Evolutionary conservation across 305 asterid genomes (phyloP).

Genomic region (Fraxinus nigra): DNA sequence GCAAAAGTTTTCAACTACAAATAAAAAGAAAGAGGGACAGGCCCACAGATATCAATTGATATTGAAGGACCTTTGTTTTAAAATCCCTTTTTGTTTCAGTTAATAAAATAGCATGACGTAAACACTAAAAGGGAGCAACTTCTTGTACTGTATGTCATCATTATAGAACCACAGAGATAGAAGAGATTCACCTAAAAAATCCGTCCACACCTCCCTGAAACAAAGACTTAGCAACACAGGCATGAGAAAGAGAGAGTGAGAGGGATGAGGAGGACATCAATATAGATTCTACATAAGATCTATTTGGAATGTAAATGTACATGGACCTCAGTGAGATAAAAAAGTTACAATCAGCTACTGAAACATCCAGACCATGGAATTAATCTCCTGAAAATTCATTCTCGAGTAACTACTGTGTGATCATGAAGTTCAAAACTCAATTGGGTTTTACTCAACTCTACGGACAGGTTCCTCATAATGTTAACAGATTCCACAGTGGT

Average conservation of each 20-base stretch:
- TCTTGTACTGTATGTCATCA: not conserved
- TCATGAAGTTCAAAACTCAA: not conserved
- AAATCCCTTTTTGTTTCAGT: not conserved
- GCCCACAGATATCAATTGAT: not conserved
- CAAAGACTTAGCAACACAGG: slow-evolving; percentile 2
- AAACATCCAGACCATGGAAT: slow-evolving; percentile 3
- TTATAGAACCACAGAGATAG: not conserved
- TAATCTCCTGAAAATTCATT: not conserved
- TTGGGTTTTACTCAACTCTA: not conserved
- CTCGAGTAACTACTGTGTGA: not conserved
- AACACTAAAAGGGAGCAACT: not conserved
- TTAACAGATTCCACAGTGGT: slow-evolving; percentile 10
- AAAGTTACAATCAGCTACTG: not conserved
- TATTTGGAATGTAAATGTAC: not conserved
- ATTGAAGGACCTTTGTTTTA: not conserved
- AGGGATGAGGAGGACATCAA: not conserved
- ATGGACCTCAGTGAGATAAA: not conserved
- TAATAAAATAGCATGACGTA: not conserved
- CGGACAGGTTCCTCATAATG: not conserved
- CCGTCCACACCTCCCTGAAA: not conserved
- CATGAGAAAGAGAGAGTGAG: not conserved
- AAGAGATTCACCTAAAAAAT: not conserved
- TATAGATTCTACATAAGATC: not conserved
- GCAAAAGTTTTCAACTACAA: slow-evolving; percentile 6
- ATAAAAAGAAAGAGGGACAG: not conserved